These are phyloP conservation scores for Pichia cactophila DNA, from an alignment of 1,139 yeast species.

Conservation along the genomic window DNA sequence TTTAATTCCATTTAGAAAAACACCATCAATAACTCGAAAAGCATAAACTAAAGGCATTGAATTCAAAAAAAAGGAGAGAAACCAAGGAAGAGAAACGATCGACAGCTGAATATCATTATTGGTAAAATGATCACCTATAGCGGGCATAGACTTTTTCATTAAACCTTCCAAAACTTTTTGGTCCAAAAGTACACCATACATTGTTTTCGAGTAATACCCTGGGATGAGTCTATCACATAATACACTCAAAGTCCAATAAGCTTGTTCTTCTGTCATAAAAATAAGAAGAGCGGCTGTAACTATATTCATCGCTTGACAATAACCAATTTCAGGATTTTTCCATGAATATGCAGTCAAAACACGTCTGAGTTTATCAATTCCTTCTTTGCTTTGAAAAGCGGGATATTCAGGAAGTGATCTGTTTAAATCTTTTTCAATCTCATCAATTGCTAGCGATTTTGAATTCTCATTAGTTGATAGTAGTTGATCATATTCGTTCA, in stretches of 20 bases:
- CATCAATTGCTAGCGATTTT: conserved; percentile 81
- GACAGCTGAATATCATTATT: conserved; percentile 85
- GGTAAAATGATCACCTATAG: conserved; percentile 75
- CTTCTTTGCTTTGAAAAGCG: conserved; percentile 82
- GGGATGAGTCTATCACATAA: conserved; percentile 84
- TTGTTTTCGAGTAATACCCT: conserved; percentile 93
- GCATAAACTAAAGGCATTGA: conserved; percentile 95
- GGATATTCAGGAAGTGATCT: conserved; percentile 93
- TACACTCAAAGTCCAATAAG: conserved; percentile 85
- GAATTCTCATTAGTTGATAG: conserved; percentile 55
- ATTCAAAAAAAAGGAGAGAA: conserved; percentile 77
- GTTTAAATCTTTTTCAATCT: conserved; percentile 91
- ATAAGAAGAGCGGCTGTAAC: conserved; percentile 90
- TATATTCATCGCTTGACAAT: conserved; percentile 98
- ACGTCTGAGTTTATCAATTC: conserved; percentile 74
- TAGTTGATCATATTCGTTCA: conserved; percentile 50
- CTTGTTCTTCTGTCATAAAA: conserved; percentile 95
- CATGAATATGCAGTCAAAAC: conserved; percentile 93
- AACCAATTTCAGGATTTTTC: conserved; percentile 96
- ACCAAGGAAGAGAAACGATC: conserved; percentile 95
- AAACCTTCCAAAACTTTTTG: conserved; percentile 89
- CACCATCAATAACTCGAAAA: conserved; percentile 82
- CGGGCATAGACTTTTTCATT: conserved; percentile 84
- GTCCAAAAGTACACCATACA: conserved; percentile 94
- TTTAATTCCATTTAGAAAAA: conserved; percentile 84